Evolutionary conservation across 192 early-diverging fungal species (phyloP).

Genomic region (Diversispora epigaea): DNA sequence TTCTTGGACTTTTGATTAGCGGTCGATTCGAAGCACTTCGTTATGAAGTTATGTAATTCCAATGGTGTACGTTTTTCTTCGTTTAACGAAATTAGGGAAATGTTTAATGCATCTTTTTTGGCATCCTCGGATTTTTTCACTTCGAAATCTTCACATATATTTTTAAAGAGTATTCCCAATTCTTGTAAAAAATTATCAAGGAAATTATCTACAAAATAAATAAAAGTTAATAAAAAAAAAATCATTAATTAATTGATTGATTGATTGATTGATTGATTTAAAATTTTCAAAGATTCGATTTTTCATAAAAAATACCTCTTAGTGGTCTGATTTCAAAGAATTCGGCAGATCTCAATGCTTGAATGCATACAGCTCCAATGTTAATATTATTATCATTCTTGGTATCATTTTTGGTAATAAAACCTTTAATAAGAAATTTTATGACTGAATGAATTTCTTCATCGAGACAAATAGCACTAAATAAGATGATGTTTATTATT

Average conservation of each 20-base stretch:
- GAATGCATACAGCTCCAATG: conserved; percentile 1
- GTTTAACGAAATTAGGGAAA: too few relatives aligned
- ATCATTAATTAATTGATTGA: neutral
- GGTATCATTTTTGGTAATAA: neutral
- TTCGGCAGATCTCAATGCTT: conserved; percentile 13
- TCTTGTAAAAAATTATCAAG: too few relatives aligned
- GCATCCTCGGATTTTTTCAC: neutral
- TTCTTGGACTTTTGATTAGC: neutral
- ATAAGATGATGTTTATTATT: too few relatives aligned
- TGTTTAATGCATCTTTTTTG: too few relatives aligned
- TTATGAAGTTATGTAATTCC: neutral
- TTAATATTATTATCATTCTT: neutral
- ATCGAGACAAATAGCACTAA: too few relatives aligned
- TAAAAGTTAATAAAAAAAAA: neutral
- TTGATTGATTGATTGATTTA: neutral
- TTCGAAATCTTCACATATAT: neutral
- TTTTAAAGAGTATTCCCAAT: too few relatives aligned
- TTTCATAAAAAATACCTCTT: neutral
- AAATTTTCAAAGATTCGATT: neutral
- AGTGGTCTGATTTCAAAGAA: conserved; percentile 14
- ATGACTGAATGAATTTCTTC: neutral
- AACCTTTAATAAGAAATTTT: conserved; percentile 5
- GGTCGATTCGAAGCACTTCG: neutral
- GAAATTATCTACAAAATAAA: too few relatives aligned
- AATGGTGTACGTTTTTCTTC: too few relatives aligned